Conservation (phyloP, 371 early-diverging fungal genomes). For the Lichtheimia corymbifera region DNA sequence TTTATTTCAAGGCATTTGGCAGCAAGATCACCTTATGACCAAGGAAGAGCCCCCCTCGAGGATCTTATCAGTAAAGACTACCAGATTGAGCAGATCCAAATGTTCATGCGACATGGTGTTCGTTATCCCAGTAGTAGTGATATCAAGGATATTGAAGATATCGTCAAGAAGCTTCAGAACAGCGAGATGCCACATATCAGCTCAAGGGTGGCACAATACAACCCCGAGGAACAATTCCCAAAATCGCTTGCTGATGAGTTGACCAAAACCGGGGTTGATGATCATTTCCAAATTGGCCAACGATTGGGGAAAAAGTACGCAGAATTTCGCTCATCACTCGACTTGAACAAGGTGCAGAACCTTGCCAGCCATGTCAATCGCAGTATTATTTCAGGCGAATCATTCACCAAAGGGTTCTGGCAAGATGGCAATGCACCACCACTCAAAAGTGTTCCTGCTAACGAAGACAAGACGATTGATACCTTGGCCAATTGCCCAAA, state of each 20-base stretch:
- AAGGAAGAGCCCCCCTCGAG: not conserved
- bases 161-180: conserved; percentile 9
- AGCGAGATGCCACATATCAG: conserved; percentile 14
- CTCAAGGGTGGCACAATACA: conserved; percentile 22
- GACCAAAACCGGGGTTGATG: conserved; percentile 22
- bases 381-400: not conserved
- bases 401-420: conserved; percentile 8
- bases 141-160: conserved; percentile 15
- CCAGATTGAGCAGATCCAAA: conserved; percentile 25
- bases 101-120: conserved; percentile 35
- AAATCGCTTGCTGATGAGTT: conserved; percentile 13
- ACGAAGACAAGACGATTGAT: conserved; percentile 21
- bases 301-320: conserved; percentile 23
- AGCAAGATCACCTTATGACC: conserved; percentile 9
- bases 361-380: conserved; percentile 15
- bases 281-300: conserved; percentile 23
- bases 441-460: conserved; percentile 5
- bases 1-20: conserved; percentile 6
- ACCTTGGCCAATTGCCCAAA: conserved; percentile 22
- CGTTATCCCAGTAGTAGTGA: conserved; percentile 25
- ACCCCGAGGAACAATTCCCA: conserved; percentile 6
- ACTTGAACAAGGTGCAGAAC: conserved; percentile 4
- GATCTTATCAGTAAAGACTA: conserved; percentile 5
- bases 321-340: conserved; percentile 6
- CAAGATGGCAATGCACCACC: not conserved